Base-by-base conservation (phyloP, 352 stramenopile genomes). In the Phytophthora brassicae region DNA sequence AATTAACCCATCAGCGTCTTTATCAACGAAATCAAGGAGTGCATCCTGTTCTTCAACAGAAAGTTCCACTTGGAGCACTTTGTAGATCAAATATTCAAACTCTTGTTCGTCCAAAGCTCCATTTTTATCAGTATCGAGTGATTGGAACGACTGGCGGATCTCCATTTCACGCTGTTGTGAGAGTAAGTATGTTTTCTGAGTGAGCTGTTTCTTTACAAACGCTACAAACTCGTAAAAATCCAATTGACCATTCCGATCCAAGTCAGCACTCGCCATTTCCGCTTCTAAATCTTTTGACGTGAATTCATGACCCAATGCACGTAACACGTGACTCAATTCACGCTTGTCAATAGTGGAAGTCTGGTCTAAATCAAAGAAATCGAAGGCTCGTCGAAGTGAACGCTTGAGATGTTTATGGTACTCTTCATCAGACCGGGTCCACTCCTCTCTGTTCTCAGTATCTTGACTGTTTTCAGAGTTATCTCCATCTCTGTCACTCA, bases 361-460 rank as follows among this genome's bases (percentile, higher is more conserved):
- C 22, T 81, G 77, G 31, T 94, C 79, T 5, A 86, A 54, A 41
- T 94, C 84, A 45, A 90, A 94, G 35, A 92, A 92, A 36, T 92
- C 82, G 43, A 92, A 94, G 13, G 79, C 84, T 46, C 77, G 73
- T 4, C 75, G 75, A 13, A 91, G 58, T 2, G 81, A 79, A 17
- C 60, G 72, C 46, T 88, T 91, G 14, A 92, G 60, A 17, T 86
- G 65, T 23, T 74, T 79, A 19, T 80, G 67, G 33, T 88, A 93
- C 50, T 89, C 77, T 3, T 56, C 65, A 59, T 92, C 84, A 7
- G 84, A 92, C 14, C 56, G 49, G 19, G 60, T 78, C 24, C 54
- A 61, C 22, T 65, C 56, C 4, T 73, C 57, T 20, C 60, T 57
- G 8, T 44, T 44, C 0, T 76, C 59, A 14, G 60, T 64, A 12